Conservation (phyloP, 441 rosid genomes). For the Rhodomyrtus psidioides region DNA sequence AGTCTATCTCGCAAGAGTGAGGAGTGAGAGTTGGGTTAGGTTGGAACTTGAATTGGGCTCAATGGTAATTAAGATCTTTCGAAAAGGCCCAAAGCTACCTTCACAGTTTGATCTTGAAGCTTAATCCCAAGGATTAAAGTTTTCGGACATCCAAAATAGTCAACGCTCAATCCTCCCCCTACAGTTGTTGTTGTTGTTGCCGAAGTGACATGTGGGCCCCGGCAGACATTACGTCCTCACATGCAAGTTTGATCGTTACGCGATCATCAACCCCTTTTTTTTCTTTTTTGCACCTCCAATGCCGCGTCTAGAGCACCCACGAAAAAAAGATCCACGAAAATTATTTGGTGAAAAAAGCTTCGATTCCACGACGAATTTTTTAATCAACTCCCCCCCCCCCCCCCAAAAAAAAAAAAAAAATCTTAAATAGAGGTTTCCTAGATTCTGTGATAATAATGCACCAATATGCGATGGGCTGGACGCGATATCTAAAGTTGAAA, state of each 20-base stretch:
- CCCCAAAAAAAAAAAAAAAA: too few species aligned
- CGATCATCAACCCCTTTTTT: neutral
- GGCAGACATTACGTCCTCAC: neutral
- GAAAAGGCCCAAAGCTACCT: neutral
- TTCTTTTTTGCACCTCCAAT: neutral
- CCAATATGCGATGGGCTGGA: neutral
- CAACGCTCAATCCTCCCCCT: neutral
- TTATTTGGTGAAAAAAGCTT: neutral
- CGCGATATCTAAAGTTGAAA: neutral
- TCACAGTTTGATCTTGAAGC: neutral
- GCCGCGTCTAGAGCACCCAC: neutral
- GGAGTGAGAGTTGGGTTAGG: neutral
- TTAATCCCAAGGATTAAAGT: neutral
- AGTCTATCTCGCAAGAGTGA: too few species aligned
- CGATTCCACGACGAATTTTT: neutral
- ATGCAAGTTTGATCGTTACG: neutral
- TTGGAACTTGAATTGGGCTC: neutral
- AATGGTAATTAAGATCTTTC: fast-evolving
- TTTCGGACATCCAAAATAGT: neutral
- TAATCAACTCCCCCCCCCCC: neutral
- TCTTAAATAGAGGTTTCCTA: neutral
- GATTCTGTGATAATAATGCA: neutral
- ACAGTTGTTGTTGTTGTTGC: neutral
- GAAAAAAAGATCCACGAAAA: neutral
- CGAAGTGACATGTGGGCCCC: neutral